Conservation (phyloP, 164 flowering plant genomes). For the Santalum album region DNA sequence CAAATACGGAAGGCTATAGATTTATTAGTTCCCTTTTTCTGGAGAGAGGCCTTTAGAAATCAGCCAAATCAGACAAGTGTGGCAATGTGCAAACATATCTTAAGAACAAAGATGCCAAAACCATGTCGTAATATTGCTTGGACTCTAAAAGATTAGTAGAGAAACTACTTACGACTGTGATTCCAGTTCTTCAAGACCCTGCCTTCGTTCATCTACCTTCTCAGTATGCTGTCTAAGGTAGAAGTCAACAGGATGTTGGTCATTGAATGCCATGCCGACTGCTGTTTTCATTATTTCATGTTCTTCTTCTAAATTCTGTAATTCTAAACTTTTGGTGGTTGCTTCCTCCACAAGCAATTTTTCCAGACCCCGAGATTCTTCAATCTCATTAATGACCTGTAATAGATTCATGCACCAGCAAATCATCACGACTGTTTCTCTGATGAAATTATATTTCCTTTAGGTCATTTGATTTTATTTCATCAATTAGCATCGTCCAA, state of each 20-base stretch:
- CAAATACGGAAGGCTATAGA: neutral
- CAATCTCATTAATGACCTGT: slow-evolving; percentile 21
- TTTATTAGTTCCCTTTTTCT: too few relatives aligned
- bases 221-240: slow-evolving; percentile 34
- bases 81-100: too few relatives aligned
- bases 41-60: too few relatives aligned
- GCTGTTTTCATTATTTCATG: slow-evolving; percentile 35
- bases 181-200: slow-evolving; percentile 31
- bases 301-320: slow-evolving; percentile 35
- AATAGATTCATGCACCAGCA: too few relatives aligned
- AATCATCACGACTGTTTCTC: too few relatives aligned
- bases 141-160: neutral
- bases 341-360: slow-evolving; percentile 21
- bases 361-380: slow-evolving; percentile 21
- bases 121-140: too few relatives aligned
- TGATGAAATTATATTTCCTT: too few relatives aligned
- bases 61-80: neutral
- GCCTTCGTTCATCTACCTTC: slow-evolving; percentile 26
- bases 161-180: slow-evolving; percentile 31
- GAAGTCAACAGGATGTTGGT: slow-evolving; percentile 33
- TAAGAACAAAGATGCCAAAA: too few relatives aligned
- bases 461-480: too few relatives aligned
- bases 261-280: slow-evolving; percentile 41
- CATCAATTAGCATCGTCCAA: too few relatives aligned
- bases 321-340: slow-evolving; percentile 16